Conservation (phyloP, 257 asterid species). For the Nicotiana benthamiana region DNA sequence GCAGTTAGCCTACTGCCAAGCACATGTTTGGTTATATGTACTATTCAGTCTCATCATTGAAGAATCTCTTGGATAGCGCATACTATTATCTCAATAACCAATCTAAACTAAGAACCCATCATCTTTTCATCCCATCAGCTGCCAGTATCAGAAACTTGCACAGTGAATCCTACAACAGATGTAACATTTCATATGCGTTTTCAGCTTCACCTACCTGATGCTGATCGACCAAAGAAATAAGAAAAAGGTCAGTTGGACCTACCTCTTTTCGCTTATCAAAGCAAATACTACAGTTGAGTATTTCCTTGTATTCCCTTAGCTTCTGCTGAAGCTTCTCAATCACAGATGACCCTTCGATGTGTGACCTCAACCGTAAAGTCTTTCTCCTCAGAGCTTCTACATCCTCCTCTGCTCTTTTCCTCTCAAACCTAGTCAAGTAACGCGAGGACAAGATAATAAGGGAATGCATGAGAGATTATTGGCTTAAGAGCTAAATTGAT, state of each 20-base stretch:
- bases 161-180: not conserved
- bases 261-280: constrained; percentile 95
- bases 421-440: constrained; percentile 49
- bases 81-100: not conserved
- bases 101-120: not conserved
- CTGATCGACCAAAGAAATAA: not conserved
- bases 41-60: not conserved
- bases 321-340: constrained; percentile 72
- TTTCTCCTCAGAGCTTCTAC: constrained; percentile 63
- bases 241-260: not conserved
- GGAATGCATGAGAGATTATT: not conserved
- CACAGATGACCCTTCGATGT: constrained; percentile 58
- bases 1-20: not conserved
- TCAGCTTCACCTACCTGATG: not conserved
- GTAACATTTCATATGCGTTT: not conserved
- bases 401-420: constrained; percentile 84
- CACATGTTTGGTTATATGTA: constrained; percentile 2
- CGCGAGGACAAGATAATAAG: not conserved
- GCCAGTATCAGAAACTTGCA: constrained; percentile 2
- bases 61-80: not conserved
- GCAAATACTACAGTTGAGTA: constrained; percentile 86
- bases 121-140: not conserved
- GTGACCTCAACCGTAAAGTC: constrained; percentile 43
- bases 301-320: constrained; percentile 76
- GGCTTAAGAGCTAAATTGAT: not conserved